Evolutionary conservation across 169 alveolate species (phyloP), one percentile per base, ranked within the genome.

Genomic region (Eimeria maxima): DNA sequence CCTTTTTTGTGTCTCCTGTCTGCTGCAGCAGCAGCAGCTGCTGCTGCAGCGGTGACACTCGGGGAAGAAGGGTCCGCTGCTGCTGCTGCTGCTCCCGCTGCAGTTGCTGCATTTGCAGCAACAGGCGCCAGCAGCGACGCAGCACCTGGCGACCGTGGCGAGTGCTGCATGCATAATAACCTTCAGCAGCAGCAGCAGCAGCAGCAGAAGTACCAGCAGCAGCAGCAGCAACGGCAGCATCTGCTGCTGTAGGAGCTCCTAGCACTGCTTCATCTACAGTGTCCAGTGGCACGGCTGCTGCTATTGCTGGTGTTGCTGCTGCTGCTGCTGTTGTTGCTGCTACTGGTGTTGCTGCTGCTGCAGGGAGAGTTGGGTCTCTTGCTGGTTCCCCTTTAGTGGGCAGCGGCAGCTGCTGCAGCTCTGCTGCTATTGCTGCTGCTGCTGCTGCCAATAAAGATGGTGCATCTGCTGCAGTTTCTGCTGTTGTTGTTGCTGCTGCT

Each of bases 11-110:
- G 90, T 81, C 90, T 0, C 71, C 73, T 18, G 93, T 86, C 20
- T 24, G 76, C 80, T 60, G 93, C 80, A 86, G 78, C 93, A 86
- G 93, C 93, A 38, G 93, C 93, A 33, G 80, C 93, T 86, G 93
- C 93, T 86, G 93, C 93, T 86, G 93, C 93, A 57, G 93, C 60
- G 42, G 60, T 3, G 74, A 45, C 76, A 86, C 55, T 7, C 20
- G 80, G 33, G 80, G 93, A 24, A 60, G 76, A 45, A 29, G 53
- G 18, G 73, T 11, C 29, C 11, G 57, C 57, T 50, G 5, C 57
- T 50, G 57, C 57, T 50, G 57, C 47, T 45, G 93, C 93, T 86
- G 93, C 93, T 57, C 53, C 57, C 71, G 90, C 4, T 81, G 90
- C 90, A 81, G 90, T 80, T 81, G 90, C 71, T 47, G 90, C 90